Evolutionary conservation across 2,329 filamentous ascomycete species (phyloP), one percentile per base, ranked within the genome.

Genomic region (Fusarium burgessii): DNA sequence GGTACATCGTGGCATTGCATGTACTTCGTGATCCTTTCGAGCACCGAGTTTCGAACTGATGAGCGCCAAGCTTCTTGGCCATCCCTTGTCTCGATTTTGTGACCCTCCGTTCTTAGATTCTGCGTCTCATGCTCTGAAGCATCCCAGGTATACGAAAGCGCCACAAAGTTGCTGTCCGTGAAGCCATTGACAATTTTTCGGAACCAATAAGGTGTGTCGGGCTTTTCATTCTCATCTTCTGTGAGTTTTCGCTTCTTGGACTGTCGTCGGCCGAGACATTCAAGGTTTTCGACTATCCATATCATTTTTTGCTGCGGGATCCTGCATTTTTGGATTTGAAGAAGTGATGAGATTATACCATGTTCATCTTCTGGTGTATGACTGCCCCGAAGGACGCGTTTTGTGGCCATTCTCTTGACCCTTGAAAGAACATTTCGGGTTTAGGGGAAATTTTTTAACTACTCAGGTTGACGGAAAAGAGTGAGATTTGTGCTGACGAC

Each of bases 31-130:
- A 73, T 56, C 8, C 77, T 71, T 11, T 75, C 68, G 0, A 78
- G 60, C 2, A 78, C 62, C 1, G 74, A 74, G 27, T 76, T 71
- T 18, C 77, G 71, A 4, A 79, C 77, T 13, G 49, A 5, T 2
- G 77, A 76, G 13, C 18, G 33, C 25, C 38, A 69, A 4, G 57
- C 54, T 8, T 43, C 20, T 38, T 41, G 23, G 1, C 43, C 51
- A 12, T 72, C 33, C 6, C 71, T 58, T 0, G 33, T 62, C 29
- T 73, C 50, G 2, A 73, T 71, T 9, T 47, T 11, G 8, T 73
- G 68, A 0, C 55, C 51, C 3, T 72, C 17, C 0, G n/a, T 23
- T 12, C 15, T 52, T 1, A 12, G 17, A 3, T 64, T 62, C 6
- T 69, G 63, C 0, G 27, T 35, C 10, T 73, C 71, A 6, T 71